Base-by-base conservation (phyloP, 495 filamentous ascomycete genomes). In the Xylaria cubensis region DNA sequence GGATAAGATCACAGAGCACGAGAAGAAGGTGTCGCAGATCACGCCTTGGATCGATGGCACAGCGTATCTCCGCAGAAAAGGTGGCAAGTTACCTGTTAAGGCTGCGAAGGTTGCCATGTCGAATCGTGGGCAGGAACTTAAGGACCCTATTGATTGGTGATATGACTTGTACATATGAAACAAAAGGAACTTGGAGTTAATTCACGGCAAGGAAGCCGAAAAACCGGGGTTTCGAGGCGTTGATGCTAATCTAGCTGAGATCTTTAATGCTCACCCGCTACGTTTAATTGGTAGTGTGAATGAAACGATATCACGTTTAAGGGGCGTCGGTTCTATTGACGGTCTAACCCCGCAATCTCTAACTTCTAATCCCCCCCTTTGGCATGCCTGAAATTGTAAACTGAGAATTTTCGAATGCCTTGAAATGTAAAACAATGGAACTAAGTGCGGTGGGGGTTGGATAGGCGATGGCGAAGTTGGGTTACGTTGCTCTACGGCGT, bases 41-140 rank as follows among this genome's bases (percentile, higher is more conserved):
- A 97, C 94, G 46, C 95, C 96, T 21, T 99, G 96, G 96, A 82
- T 99, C 77, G 94, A 98, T 79, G 96, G 96, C 29, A 90, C 84
- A 65, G 94, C 88, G 12, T 99, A 97, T 82, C 86, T 99, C 58
- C 90, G 89, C 79, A 86, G 92, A 75, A 86, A 84, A 79, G 87
- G 90, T 46, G 91, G 91, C 36, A 87, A 89, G 70, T 88, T 95
- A 53, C 91, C 90, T 75, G 89, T 92, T n/a, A 91, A 95, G 81
- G 92, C 96, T 24, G 92, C 87, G 29, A 90, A 93, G 21, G 92
- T 98, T 39, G 94, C 95, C 50, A 94, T 89, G 81, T 98, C 96
- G 71, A 98, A 98, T 83, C 85, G 93, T 19, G 96, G 96, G 1
- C 91, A 97, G 75, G 90, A 89, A 72, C 88, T 92, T 75, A 91